These are phyloP conservation scores for Thalassiosira exigua DNA, from an alignment of 352 stramenopile genomes.

Conservation along the genomic window DNA sequence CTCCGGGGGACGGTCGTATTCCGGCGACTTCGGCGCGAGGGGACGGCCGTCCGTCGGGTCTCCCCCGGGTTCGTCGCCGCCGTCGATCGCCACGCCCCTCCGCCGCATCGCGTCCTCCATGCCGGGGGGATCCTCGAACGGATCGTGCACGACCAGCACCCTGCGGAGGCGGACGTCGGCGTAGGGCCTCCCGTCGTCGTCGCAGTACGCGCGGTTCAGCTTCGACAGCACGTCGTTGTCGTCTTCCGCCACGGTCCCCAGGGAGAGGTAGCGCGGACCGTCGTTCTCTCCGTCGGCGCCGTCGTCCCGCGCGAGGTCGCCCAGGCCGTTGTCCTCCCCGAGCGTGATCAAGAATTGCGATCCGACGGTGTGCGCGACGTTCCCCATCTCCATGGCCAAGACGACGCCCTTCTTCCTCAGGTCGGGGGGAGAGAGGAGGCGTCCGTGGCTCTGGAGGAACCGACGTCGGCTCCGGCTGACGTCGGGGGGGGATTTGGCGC, in stretches of 20 bases:
- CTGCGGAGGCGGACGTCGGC: constrained; percentile 97
- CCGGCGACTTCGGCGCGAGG: constrained; percentile 88
- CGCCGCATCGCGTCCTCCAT: constrained; percentile 66
- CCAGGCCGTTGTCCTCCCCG: constrained; percentile 51
- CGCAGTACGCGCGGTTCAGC: constrained; percentile 94
- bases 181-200: constrained; percentile 93
- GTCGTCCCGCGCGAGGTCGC: constrained; percentile 84
- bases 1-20: constrained; percentile 88
- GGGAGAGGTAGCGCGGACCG: constrained; percentile 54
- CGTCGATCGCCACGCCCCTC: constrained; percentile 49
- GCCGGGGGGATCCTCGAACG: constrained; percentile 85
- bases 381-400: constrained; percentile 74
- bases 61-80: constrained; percentile 2
- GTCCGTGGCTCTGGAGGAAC: constrained; percentile 65
- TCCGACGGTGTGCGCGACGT: constrained; percentile 85
- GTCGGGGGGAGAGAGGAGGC: constrained; percentile 60
- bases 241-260: constrained; percentile 79
- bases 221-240: constrained; percentile 93
- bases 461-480: constrained; percentile 43
- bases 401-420: constrained; percentile 71
- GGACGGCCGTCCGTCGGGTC: constrained; percentile 60
- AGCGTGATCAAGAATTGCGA: constrained; percentile 98
- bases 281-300: constrained; percentile 27
- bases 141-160: constrained; percentile 89
- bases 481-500: constrained; percentile 24